A percentile compares a stretch with the other conserved stretches of the same genome.
phyloP scores from a whole-genome alignment of 1,284 basidiomycete species.

The Ceratobasidium sp. region DNA sequence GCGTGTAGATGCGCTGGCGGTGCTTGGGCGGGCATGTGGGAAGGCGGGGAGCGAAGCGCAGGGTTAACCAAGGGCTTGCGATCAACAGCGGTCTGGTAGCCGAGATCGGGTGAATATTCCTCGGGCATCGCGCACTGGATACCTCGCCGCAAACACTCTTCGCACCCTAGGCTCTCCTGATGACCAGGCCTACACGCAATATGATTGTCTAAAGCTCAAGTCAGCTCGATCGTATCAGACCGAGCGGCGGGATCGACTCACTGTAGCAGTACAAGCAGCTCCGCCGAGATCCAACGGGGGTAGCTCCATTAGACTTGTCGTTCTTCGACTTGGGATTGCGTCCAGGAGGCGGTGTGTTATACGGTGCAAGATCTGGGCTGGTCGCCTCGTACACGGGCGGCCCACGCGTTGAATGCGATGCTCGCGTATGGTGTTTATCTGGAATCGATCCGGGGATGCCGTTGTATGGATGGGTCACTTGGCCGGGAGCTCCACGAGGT shows the following conservation, averaged over 20 bases:
- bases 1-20: constrained; percentile 2
- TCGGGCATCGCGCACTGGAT: constrained; percentile 34
- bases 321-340: constrained; percentile 4
- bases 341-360: constrained; percentile 9
- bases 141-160: constrained; percentile 31
- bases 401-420: constrained; percentile 15
- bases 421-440: constrained; percentile 18
- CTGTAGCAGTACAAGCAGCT: constrained; percentile 36
- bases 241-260: constrained; percentile 5
- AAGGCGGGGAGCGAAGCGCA: constrained; percentile 27
- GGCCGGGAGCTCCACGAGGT: constrained; percentile 1
- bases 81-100: constrained; percentile 29
- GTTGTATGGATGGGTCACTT: not conserved
- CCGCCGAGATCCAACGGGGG: constrained; percentile 12
- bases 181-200: constrained; percentile 14
- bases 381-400: constrained; percentile 33
- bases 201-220: constrained; percentile 9
- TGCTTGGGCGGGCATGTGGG: constrained; percentile 19
- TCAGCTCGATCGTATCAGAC: not conserved
- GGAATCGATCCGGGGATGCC: constrained; percentile 26
- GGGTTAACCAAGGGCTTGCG: constrained; percentile 27
- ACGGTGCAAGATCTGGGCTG: constrained; percentile 28
- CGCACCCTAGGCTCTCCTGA: constrained; percentile 35
- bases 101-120: constrained; percentile 32
- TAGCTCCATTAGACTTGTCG: constrained; percentile 22